Conservation (phyloP, 805 yeast genomes). For the Myxozyma nipponensis region DNA sequence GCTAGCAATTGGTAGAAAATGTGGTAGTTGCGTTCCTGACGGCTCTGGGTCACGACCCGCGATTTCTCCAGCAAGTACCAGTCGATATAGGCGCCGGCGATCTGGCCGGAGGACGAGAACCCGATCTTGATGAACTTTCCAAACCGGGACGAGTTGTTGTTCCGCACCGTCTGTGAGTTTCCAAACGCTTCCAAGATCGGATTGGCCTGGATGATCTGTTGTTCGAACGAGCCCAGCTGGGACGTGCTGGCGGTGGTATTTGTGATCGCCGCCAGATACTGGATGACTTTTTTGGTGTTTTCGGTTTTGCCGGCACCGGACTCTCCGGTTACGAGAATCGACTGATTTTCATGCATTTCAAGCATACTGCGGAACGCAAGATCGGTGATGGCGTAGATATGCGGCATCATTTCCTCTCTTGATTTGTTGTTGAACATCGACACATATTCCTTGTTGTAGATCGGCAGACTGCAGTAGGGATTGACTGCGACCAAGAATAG, state of each 20-base stretch:
- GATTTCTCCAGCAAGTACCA: constrained; percentile 94
- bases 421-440: constrained; percentile 50
- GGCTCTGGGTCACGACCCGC: constrained; percentile 74
- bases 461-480: constrained; percentile 74
- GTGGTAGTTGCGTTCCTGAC: constrained; percentile 85
- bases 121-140: constrained; percentile 93
- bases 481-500: constrained; percentile 91
- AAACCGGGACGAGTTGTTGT: constrained; percentile 91
- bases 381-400: constrained; percentile 86
- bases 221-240: constrained; percentile 50
- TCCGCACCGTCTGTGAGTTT: constrained; percentile 91
- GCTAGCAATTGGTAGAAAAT: constrained; percentile 80
- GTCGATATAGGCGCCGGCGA: constrained; percentile 87
- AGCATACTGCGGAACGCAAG: constrained; percentile 75
- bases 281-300: constrained; percentile 90
- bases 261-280: constrained; percentile 73
- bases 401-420: constrained; percentile 61
- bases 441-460: constrained; percentile 61
- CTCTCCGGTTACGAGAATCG: constrained; percentile 96
- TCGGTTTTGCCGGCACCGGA: constrained; percentile 99
- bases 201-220: constrained; percentile 84
- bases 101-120: constrained; percentile 58
- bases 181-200: constrained; percentile 96
- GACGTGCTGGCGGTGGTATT: constrained; percentile 35
- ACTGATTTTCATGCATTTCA: constrained; percentile 69